Evolutionary conservation across 140 eudicot genomes (phyloP), one percentile per base, ranked within the genome.

Genomic region (Ambrosia hybrid): DNA sequence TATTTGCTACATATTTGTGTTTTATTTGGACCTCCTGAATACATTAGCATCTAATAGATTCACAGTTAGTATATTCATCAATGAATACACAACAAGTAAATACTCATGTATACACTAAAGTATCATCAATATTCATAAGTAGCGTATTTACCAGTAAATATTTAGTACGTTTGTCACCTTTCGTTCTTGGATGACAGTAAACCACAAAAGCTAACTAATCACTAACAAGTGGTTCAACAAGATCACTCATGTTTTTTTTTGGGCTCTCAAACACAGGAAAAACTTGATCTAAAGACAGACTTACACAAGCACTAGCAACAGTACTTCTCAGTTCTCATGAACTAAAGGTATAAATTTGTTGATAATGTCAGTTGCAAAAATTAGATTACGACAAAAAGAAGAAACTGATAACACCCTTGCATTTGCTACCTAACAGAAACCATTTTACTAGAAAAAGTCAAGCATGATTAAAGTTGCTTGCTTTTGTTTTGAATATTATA

Each of bases 381-480:
- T 36, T 5, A 85, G 67, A 58, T 46, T 43, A 83, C 80, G 92
- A 84, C 96, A 84, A 89, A 84, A 73, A 71, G 85, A 82, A 83
- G 81, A 41, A 68, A 73, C 78, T 62, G 71, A 79, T 48, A 68
- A 63, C 72, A 62, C 67, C 45, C 71, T 75, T 55, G 63, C 51
- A 48, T 41, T 51, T 64, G 43, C 52, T 62, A 63, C 17, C 67
- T 43, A 74, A 65, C 78, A 65, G 2, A 72, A 55, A 65, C 69
- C 78, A 72, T 74, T 81, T 83, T 83, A 49, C 79, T 15, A 41
- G 67, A 68, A 73, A 80, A 73, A 57, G 79, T 76, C 71, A 78
- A 78, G 80, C 10, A 71, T 46, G 60, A 61, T 49, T 51, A 41
- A 80, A 75, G 81, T 76, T 69, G 33, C 12, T 74, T 69, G 38